A percentile compares a stretch with the other conserved stretches of the same genome.
phyloP scores from a whole-genome alignment of 495 filamentous ascomycete genomes.

The Parachaetomium inaequale region DNA sequence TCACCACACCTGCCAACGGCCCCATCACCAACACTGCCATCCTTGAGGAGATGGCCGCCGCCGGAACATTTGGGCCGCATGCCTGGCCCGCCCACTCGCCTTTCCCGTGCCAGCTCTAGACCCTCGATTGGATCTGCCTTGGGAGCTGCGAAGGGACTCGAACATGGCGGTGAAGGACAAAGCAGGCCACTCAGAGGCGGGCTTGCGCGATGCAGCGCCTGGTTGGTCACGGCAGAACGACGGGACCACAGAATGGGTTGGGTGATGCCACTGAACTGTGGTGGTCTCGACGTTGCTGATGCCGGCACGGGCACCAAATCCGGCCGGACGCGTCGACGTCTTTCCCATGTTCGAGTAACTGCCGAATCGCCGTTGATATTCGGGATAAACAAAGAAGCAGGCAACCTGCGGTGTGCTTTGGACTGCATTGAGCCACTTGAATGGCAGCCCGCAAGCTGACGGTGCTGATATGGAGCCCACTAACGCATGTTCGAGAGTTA shows the following conservation, averaged over 20 bases:
- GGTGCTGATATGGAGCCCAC: neutral
- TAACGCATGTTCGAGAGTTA: neutral
- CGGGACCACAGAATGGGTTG: neutral
- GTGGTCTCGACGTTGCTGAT: too few species aligned
- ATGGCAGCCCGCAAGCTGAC: neutral
- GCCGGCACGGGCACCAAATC: too few species aligned
- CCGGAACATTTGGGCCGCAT: constrained; percentile 1
- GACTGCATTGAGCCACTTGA: neutral
- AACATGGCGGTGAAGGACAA: constrained; percentile 9
- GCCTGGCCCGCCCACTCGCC: neutral
- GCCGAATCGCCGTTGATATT: neutral
- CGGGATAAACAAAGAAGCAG: neutral
- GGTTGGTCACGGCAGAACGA: constrained; percentile 4
- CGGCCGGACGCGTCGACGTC: neutral
- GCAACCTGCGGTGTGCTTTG: neutral
- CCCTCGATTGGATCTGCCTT: constrained; percentile 1
- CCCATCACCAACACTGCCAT: neutral
- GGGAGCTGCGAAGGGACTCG: neutral
- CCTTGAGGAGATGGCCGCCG: neutral
- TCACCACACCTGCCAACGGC: neutral
- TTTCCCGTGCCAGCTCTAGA: neutral
- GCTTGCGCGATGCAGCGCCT: neutral
- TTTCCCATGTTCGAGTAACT: neutral
- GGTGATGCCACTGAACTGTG: too few species aligned
- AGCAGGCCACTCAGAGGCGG: neutral